Evolutionary conservation across 306 rosid species (phyloP), one percentile per base, ranked within the genome.

Genomic region (Canavalia ensiformis): DNA sequence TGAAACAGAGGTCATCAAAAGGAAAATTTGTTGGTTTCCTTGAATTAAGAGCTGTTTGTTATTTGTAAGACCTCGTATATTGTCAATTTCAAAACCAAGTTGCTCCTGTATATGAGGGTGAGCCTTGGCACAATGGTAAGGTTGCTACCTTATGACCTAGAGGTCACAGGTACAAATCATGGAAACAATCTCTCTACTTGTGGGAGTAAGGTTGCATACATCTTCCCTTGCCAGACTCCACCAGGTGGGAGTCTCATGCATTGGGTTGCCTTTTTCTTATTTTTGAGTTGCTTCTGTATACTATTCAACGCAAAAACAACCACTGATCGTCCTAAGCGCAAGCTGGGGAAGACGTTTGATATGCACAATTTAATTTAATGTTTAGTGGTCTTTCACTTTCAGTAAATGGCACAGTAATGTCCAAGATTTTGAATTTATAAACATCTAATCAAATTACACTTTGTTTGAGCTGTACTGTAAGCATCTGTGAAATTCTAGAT

Each of bases 381-480:
- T 62, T 42, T 58, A 18, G 65, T 51, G 39, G 52, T 55, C 30
- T 70, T 75, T 81, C 72, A 70, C 25, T 80, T 62, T 63, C 5
- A 62, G 54, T 47, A 44, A 62, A 50, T 75, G 75, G 6, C 39
- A 8, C 31, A 56, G 54, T 30, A 8, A 33, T 52, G 49, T 75
- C 57, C 8, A 8, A 44, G 65, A 49, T 62, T 72, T 62, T 51
- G 5, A 10, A 30, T 44, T 62, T 54, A 9, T 76, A 8, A 39
- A 58, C 57, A 31, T 71, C 37, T 83, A 18, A 44, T 55, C 62
- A 66, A 49, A 29, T 34, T 4, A 69, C 51, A 7, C 31, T 75
- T 37, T 79, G 66, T 74, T 50, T 73, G 77, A 65, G 67, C 72
- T 9, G 45, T 64, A 64, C 72, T 9, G 45, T 64, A 64, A 11